Percentiles rank a stretch among this genome's conserved stretches.
phyloP scores from a whole-genome alignment of 2,329 filamentous ascomycete genomes.

The Zalaria obscura region DNA sequence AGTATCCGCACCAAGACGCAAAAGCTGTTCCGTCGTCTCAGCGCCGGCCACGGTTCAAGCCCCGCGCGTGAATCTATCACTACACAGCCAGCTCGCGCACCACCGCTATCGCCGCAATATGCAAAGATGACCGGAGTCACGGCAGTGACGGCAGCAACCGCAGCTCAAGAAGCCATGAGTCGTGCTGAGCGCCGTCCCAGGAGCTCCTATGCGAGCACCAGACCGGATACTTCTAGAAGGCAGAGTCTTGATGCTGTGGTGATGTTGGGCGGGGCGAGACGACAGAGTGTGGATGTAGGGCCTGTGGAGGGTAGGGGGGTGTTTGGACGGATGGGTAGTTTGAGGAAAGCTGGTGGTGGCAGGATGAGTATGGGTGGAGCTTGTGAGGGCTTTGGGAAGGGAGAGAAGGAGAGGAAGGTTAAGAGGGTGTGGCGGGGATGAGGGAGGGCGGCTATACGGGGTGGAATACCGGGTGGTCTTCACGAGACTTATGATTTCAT shows the following conservation, averaged over 20 bases:
- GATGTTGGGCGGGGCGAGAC: not conserved
- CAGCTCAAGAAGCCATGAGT: not conserved
- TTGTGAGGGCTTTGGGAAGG: not conserved
- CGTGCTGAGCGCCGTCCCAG: not conserved
- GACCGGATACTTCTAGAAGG: not conserved
- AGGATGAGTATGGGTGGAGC: not conserved
- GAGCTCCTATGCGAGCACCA: not conserved
- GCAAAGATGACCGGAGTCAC: not conserved
- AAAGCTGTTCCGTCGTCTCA: slow-evolving; percentile 17
- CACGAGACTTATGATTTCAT: not conserved
- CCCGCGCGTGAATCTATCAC: not conserved
- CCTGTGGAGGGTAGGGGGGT: not conserved
- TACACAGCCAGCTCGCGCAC: not conserved
- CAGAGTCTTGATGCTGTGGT: not conserved
- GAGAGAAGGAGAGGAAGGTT: not conserved
- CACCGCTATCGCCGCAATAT: not conserved
- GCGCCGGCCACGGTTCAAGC: slow-evolving; percentile 5
- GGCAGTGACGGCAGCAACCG: not conserved
- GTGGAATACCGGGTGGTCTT: not conserved
- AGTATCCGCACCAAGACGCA: slow-evolving; percentile 11
- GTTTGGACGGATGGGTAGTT: not conserved
- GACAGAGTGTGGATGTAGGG: not conserved
- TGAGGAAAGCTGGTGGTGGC: not conserved
- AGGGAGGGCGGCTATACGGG: not conserved
- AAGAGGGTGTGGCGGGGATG: not conserved